Base-by-base conservation (phyloP, 2,329 filamentous ascomycete genomes). In the Rutstroemia sp. region DNA sequence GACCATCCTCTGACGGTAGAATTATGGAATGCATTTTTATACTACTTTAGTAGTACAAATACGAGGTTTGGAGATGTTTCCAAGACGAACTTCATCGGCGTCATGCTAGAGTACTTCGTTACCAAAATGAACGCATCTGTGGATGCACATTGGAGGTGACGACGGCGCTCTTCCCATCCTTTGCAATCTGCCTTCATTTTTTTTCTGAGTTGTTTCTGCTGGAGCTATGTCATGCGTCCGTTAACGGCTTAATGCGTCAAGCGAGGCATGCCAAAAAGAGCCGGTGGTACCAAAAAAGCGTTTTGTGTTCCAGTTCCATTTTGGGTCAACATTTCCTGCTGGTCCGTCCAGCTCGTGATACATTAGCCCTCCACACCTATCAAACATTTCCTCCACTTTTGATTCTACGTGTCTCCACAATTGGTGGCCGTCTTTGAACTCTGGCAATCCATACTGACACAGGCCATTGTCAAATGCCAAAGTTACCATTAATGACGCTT, bases 301-400 rank as follows among this genome's bases (percentile, higher is more conserved):
- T 63, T 62, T 63, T 48, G 34, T 58, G 50, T 64, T 67, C 21
- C 21, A 18, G 7, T 47, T 47, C 67, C 67, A 63, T 57, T 66
- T 68, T 59, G 61, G 66, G 67, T 62, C 63, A 68, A 64, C 56
- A 62, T 58, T 64, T 68, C 66, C 38, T 34, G 49, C 55, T 54
- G 59, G 62, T 65, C 52, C 57, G 44, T 52, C 56, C 59, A 56
- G 49, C 61, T 54, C 61, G 52, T 60, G 58, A 58, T 60, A 49
- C 64, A 53, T 62, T 67, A 69, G 66, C 62, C 62, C 65, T 69
- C 65, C 67, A 68, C 67, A 68, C 65, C 63, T 65, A 38, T 53
- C 52, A 18, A 18, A 57, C 27, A 12, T 30, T 56, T 21, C 65
- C 64, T 67, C 66, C 67, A 69, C 66, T 68, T 63, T 67, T 67